Percentiles rank a stretch among this genome's conserved stretches.
Conservation (phyloP, 768 basidiomycete genomes). For the Calocera viscosa region DNA sequence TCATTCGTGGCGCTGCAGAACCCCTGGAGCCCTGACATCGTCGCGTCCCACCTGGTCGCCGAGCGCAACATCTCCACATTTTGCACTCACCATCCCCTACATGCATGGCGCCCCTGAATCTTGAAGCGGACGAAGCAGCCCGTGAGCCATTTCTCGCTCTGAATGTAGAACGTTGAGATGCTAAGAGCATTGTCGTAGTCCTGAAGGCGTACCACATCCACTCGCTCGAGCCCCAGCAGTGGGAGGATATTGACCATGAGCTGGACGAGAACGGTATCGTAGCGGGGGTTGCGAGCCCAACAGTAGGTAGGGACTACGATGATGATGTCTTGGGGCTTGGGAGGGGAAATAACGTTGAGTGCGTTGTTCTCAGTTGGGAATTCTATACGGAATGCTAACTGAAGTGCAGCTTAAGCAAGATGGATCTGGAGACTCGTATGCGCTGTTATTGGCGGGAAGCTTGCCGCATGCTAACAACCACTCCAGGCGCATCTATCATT, state of each 20-base stretch:
- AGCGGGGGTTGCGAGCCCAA: conserved; percentile 47
- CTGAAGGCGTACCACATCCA: conserved; percentile 82
- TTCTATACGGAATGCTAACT: conserved; percentile 13
- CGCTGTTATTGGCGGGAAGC: conserved; percentile 18
- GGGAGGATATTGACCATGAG: conserved; percentile 86
- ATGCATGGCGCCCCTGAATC: conserved; percentile 48
- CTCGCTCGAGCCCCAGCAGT: conserved; percentile 69
- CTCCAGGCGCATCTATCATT: conserved; percentile 61
- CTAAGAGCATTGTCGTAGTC: conserved; percentile 25
- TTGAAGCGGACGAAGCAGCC: conserved; percentile 65
- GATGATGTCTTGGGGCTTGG: conserved; percentile 63
- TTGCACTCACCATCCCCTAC: too few relatives aligned
- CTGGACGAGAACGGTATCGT: conserved; percentile 56
- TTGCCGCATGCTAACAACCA: conserved; percentile 13
- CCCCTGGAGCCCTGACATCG: background rate
- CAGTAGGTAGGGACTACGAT: conserved; percentile 44
- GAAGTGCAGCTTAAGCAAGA: conserved; percentile 42
- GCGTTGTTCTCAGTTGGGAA: conserved; percentile 41
- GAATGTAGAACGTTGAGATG: too few relatives aligned
- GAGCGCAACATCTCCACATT: too few relatives aligned
- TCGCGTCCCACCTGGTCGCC: background rate
- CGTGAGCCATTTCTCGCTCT: too few relatives aligned
- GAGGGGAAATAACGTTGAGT: conserved; percentile 28
- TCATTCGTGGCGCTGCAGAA: background rate
- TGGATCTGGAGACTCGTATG: conserved; percentile 72